phyloP scores from a whole-genome alignment of 2,329 filamentous ascomycete species.

The Nannizziopsis barbatae region DNA sequence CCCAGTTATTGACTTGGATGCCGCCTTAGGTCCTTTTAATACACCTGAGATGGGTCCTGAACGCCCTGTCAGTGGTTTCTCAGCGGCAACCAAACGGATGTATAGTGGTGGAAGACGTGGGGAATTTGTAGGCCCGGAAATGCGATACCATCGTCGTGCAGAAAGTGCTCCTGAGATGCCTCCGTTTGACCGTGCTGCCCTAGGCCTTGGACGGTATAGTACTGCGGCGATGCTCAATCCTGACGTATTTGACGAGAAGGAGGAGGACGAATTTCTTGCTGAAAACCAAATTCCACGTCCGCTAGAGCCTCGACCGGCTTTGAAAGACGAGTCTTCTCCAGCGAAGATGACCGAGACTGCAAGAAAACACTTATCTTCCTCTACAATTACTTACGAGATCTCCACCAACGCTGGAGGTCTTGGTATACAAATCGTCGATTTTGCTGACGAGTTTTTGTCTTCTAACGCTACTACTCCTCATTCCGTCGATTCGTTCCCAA shows the following conservation, averaged over 20 bases:
- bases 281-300: slow-evolving; percentile 11
- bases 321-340: not conserved
- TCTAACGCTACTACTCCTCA: slow-evolving; percentile 6
- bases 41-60: slow-evolving; percentile 43
- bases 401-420: slow-evolving; percentile 10
- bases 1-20: slow-evolving; percentile 86
- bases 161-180: slow-evolving; percentile 42
- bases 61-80: slow-evolving; percentile 28
- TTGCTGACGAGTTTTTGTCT: slow-evolving; percentile 4
- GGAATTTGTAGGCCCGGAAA: slow-evolving; percentile 38
- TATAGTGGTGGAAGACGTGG: slow-evolving; percentile 40
- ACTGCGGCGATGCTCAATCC: slow-evolving; percentile 31
- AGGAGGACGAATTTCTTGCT: slow-evolving; percentile 40
- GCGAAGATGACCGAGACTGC: not conserved
- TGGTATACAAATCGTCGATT: slow-evolving; percentile 16
- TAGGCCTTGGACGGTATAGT: slow-evolving; percentile 30
- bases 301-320: not conserved
- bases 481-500: slow-evolving; percentile 6
- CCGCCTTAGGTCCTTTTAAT: slow-evolving; percentile 83
- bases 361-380: not conserved
- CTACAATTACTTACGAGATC: not conserved
- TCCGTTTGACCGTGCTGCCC: slow-evolving; percentile 35
- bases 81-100: slow-evolving; percentile 34
- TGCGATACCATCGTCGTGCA: slow-evolving; percentile 40
- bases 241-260: slow-evolving; percentile 42